Evolutionary conservation across 768 basidiomycete species (phyloP).

Genomic region (Rhizopogon rudus): DNA sequence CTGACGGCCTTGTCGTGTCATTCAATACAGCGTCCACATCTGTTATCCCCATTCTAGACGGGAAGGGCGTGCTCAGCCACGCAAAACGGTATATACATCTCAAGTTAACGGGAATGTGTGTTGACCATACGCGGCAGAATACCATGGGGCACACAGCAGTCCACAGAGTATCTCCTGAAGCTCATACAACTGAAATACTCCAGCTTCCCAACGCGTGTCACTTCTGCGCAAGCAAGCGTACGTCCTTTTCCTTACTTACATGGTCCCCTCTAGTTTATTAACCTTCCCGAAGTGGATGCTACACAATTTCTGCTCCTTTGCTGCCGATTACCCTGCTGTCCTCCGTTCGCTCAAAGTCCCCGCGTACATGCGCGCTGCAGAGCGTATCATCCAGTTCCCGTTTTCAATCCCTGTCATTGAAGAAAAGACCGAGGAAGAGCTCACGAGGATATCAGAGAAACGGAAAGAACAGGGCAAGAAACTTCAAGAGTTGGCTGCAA

Average conservation of each 20-base stretch:
- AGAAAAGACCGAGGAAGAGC: slow-evolving; percentile 90
- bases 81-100: slow-evolving; percentile 66
- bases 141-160: slow-evolving; percentile 89
- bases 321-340: slow-evolving; percentile 66
- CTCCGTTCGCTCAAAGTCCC: slow-evolving; percentile 72
- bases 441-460: slow-evolving; percentile 71
- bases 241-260: slow-evolving; percentile 15
- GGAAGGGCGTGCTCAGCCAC: slow-evolving; percentile 78
- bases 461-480: slow-evolving; percentile 82
- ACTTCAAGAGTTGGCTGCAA: slow-evolving; percentile 88
- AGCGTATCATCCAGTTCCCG: slow-evolving; percentile 86
- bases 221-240: slow-evolving; percentile 72
- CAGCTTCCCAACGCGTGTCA: slow-evolving; percentile 83
- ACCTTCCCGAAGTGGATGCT: slow-evolving; percentile 72
- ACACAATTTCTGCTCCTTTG: slow-evolving; percentile 79
- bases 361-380: slow-evolving; percentile 50
- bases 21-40: slow-evolving; percentile 92
- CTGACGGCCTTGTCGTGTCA: slow-evolving; percentile 83
- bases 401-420: slow-evolving; percentile 57
- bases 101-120: neutral
- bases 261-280: neutral
- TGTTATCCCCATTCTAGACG: slow-evolving; percentile 80
- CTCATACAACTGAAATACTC: slow-evolving; percentile 95
- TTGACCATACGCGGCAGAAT: slow-evolving; percentile 51
- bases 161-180: slow-evolving; percentile 88